Evolutionary conservation across 2,329 filamentous ascomycete species (phyloP), one percentile per base, ranked within the genome.

Genomic region (Sclerotinia borealis): DNA sequence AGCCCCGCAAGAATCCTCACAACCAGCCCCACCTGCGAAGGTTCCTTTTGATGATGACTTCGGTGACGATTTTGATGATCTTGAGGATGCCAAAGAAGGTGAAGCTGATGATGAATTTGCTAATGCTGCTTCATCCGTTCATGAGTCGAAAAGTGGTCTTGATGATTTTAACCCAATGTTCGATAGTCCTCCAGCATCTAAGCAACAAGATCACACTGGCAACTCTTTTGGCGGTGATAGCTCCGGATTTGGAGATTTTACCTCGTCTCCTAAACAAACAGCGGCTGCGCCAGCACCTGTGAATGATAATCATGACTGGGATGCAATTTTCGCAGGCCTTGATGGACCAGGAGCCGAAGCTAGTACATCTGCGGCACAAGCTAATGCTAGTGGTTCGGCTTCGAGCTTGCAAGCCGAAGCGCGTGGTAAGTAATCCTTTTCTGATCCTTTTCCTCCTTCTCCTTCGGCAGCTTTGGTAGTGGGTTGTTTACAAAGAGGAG

Each of bases 281-380:
- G 68, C 73, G 29, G 67, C 75, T n/a, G 62, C 75, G 48, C 68
- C 77, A 61, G 74, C 79, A 61, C 74, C 77, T 64, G 73, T 75
- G 54, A 73, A 75, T 50, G 83, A 84, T 17, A 78, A 79, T 39
- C 90, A 96, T 70, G 93, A 98, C 75, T 98, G 95, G 95, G 93
- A 98, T 72, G 90, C 92, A 45, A 91, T 98, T 62, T 98, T 98
- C 77, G 89, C 91, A 1, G 88, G 88, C 31, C 79, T 96, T 9
- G 90, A 93, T 70, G 83, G 82, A 2, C 77, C 83, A 55, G 37
- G 34, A 9, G 70, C 74, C 59, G 59, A 71, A 19, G 54, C 63
- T 34, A 63, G 50, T 22, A 49, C 51, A 36, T 48, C 56, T 41
- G 41, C 67, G 36, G 61, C 45, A 29, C 41, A 67, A 50, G 60